Percentiles rank a stretch among this genome's conserved stretches.
Evolutionary conservation across 805 yeast genomes (phyloP).

Genomic region (Lipomyces yamanashiensis): DNA sequence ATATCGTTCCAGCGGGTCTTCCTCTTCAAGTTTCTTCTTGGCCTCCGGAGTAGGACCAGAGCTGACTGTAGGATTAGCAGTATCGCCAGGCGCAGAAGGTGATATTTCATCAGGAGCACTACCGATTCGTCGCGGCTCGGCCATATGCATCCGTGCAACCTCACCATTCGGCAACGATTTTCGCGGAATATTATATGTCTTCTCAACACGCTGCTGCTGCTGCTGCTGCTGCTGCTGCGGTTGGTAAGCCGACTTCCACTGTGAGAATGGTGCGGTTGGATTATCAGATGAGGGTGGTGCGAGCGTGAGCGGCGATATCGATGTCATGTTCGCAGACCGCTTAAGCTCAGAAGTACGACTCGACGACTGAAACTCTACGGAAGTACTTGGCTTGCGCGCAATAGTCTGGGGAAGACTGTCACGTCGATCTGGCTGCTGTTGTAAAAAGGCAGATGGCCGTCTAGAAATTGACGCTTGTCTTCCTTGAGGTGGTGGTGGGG

Average conservation of each 20-base stretch:
- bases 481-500: constrained; percentile 32
- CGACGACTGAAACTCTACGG: neutral
- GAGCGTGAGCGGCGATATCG: constrained; percentile 17
- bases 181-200: constrained; percentile 24
- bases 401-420: constrained; percentile 1
- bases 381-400: neutral
- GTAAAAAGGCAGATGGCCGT: constrained; percentile 8
- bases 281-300: neutral
- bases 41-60: neutral
- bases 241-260: constrained; percentile 13
- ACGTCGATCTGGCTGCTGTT: constrained; percentile 4
- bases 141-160: neutral
- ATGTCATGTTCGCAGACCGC: neutral
- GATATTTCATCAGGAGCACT: constrained; percentile 4
- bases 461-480: constrained; percentile 5
- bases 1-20: neutral
- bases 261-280: neutral
- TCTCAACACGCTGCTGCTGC: constrained; percentile 1
- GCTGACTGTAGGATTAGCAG: neutral
- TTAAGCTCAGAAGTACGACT: constrained; percentile 6
- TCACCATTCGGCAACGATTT: constrained; percentile 23
- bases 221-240: neutral
- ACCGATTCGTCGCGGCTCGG: constrained; percentile 1
- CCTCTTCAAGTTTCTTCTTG: neutral
- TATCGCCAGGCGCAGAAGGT: neutral